Evolutionary conservation across 768 basidiomycete genomes (phyloP).

Genomic region (Steccherinum ochraceum): DNA sequence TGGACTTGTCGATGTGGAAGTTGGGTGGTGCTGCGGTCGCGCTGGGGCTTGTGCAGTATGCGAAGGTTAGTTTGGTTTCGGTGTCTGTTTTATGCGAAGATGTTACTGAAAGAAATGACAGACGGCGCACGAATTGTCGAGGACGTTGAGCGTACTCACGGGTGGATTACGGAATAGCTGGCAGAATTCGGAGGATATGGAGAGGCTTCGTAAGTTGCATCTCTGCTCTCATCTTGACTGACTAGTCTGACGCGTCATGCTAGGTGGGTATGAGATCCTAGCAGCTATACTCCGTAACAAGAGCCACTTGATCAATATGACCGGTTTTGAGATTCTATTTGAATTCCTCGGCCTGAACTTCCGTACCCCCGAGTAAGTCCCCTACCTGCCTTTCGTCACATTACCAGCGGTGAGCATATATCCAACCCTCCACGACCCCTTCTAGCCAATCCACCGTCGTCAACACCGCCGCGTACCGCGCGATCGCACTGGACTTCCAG

Average conservation of each 20-base stretch:
- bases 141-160: constrained; percentile 63
- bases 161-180: constrained; percentile 81
- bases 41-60: constrained; percentile 69
- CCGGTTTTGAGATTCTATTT: constrained; percentile 77
- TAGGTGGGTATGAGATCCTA: constrained; percentile 87
- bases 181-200: constrained; percentile 95
- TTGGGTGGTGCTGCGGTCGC: constrained; percentile 77
- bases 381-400: not conserved
- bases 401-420: no score
- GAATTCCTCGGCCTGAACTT: constrained; percentile 85
- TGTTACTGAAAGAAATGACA: constrained; percentile 20
- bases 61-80: constrained; percentile 42
- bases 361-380: constrained; percentile 69
- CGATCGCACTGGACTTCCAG: constrained; percentile 84
- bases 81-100: not conserved
- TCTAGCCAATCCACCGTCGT: constrained; percentile 73
- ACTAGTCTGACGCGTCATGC: not conserved
- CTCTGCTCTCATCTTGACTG: not conserved
- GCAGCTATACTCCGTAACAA: constrained; percentile 69
- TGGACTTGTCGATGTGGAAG: constrained; percentile 76
- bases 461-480: constrained; percentile 75
- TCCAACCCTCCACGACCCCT: not conserved
- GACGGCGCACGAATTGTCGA: constrained; percentile 73
- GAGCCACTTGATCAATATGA: constrained; percentile 68
- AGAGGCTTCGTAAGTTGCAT: constrained; percentile 60